Base-by-base conservation (phyloP, 1,284 basidiomycete genomes). In the Malassezia caprae region DNA sequence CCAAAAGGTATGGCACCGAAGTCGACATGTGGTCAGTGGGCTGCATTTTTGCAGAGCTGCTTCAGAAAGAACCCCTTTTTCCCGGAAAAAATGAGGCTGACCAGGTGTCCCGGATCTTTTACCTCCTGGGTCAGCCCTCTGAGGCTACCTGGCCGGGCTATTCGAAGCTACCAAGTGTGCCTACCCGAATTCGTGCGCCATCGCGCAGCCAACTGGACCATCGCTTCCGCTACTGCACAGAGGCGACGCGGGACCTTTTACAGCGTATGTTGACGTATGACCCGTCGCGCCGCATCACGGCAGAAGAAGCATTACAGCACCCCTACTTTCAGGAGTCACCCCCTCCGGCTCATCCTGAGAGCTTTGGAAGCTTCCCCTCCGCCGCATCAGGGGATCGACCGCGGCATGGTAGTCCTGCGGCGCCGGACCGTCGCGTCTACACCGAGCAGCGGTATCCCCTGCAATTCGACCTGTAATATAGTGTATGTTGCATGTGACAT, bases 41-140 rank as follows among this genome's bases (percentile, higher is more conserved):
- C 4, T 99, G 94, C 78, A 96, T 99, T 65, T 96, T 98, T 73
- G 93, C 87, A 23, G 94, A 99, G 75, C 80, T 99, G 39, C 82
- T 99, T 63, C 80, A 90, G 62, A 89, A 88, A 61, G 89, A 91
- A 73, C 90, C 94, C 0, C 78, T 98, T 12, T 90, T 98, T 72
- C 90, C 90, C 73, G 91, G 91, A n/a, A 87, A 90, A 71, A 85
- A 85, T 43, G 94, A 99, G 76, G 79, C 91, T 12, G 93, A 99
- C 70, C 84, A 98, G 62, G 79, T 98, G 0, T 45, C 41, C 2
- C 61, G 79, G 76, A 82, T 98, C 49, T 93, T 93, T 78, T 87
- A 85, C 72, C 81, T 96, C 8, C 82, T 98, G 0, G 94, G 94
- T 0, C 82, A 86, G 27, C 93, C 94, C 0, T 90, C 86, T 4